Evolutionary conservation across 2,329 filamentous ascomycete genomes (phyloP).

Genomic region (Botrytis galanthina): DNA sequence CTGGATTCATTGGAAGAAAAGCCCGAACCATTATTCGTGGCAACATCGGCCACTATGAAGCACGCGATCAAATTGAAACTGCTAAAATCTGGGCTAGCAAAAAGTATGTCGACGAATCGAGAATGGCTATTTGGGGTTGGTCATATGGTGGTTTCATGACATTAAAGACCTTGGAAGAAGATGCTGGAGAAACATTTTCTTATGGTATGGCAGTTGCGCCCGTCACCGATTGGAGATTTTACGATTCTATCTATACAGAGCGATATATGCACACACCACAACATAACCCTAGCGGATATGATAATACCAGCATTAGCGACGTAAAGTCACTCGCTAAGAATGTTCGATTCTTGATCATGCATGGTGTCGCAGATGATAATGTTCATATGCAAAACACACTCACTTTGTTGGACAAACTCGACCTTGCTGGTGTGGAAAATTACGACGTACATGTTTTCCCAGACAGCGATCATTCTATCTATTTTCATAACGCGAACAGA

Average conservation of each 20-base stretch:
- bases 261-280: conserved; percentile 96
- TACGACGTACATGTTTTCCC: conserved; percentile 97
- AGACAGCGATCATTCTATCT: conserved; percentile 92
- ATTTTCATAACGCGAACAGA: conserved; percentile 86
- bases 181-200: conserved; percentile 84
- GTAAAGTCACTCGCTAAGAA: conserved; percentile 69
- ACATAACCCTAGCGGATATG: conserved; percentile 75
- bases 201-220: conserved; percentile 98
- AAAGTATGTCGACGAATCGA: conserved; percentile 75
- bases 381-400: conserved; percentile 96
- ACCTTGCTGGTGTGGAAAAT: conserved; percentile 79
- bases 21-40: conserved; percentile 79
- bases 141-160: conserved; percentile 95
- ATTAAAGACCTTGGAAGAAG: conserved; percentile 88
- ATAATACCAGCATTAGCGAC: conserved; percentile 70
- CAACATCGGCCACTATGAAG: conserved; percentile 81
- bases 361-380: conserved; percentile 95
- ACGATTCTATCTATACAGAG: conserved; percentile 92
- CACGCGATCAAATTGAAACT: conserved; percentile 85
- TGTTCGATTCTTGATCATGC: conserved; percentile 91
- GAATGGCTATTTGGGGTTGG: conserved; percentile 97
- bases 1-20: conserved; percentile 83
- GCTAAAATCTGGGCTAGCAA: conserved; percentile 81
- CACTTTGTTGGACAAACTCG: conserved; percentile 79
- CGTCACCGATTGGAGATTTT: conserved; percentile 97